Conservation (phyloP, 2,329 filamentous ascomycete genomes). For the Aspergillus piperis region DNA sequence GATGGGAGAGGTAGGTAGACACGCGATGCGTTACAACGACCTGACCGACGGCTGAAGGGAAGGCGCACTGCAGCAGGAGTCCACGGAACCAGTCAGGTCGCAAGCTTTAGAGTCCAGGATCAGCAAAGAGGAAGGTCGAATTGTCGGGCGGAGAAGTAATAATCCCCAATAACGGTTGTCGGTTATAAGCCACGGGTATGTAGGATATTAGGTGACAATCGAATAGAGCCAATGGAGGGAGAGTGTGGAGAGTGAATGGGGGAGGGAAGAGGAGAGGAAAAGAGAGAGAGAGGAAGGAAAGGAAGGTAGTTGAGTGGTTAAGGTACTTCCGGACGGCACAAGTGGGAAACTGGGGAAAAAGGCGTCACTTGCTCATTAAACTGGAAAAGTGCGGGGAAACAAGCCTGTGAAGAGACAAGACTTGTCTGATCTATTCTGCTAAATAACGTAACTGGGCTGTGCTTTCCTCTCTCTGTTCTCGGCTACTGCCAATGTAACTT, state of each 20-base stretch:
- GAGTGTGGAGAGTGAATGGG: slow-evolving; percentile 9
- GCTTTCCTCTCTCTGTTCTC: background rate
- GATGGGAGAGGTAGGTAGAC: slow-evolving; percentile 14
- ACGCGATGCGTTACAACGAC: slow-evolving; percentile 13
- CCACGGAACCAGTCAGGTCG: slow-evolving; percentile 18
- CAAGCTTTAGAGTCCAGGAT: slow-evolving; percentile 18
- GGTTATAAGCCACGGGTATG: slow-evolving; percentile 12
- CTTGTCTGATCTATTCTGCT: background rate
- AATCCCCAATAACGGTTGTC: slow-evolving; percentile 14
- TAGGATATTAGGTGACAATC: slow-evolving; percentile 11
- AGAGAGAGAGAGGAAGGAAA: slow-evolving; percentile 11
- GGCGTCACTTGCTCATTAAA: slow-evolving; percentile 2
- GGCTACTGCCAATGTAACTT: background rate
- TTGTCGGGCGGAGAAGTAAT: slow-evolving; percentile 18
- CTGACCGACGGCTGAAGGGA: slow-evolving; percentile 21
- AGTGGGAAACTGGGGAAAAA: slow-evolving; percentile 25
- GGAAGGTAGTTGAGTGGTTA: slow-evolving; percentile 2
- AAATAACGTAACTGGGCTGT: slow-evolving; percentile 2
- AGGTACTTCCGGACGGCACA: background rate
- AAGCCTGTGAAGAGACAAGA: background rate
- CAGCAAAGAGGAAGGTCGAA: slow-evolving; percentile 16
- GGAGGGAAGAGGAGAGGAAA: slow-evolving; percentile 11
- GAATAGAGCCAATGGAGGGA: slow-evolving; percentile 18
- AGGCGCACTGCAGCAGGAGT: slow-evolving; percentile 19
- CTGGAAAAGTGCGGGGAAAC: slow-evolving; percentile 24